A percentile compares a stretch with the other conserved stretches of the same genome.
phyloP scores from a whole-genome alignment of 148 eudicot genomes.

The Rhododendron molle region DNA sequence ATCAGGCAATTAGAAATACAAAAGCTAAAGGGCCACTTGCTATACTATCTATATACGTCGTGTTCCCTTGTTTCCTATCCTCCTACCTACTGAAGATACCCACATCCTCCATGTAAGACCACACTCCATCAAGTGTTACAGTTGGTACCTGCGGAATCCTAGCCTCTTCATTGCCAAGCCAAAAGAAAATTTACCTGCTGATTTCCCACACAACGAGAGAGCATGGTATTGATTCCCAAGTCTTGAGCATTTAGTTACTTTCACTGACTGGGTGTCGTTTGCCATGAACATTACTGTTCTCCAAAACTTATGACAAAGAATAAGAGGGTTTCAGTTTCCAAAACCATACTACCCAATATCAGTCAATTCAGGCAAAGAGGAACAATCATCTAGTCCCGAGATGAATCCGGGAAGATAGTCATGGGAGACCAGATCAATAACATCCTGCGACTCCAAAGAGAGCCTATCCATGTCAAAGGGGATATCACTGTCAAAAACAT shows the following conservation, averaged over 20 bases:
- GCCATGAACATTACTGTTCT: slow-evolving; percentile 4
- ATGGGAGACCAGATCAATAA: slow-evolving; percentile 33
- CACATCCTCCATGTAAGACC: slow-evolving; percentile 1
- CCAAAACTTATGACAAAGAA: slow-evolving; percentile 9
- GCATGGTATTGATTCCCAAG: not conserved
- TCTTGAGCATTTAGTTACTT: not conserved
- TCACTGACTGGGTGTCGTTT: not conserved
- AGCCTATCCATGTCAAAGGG: slow-evolving; percentile 23
- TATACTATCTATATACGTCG: not conserved
- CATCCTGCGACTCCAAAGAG: slow-evolving; percentile 11
- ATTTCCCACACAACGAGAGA: not conserved
- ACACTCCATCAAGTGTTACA: not conserved
- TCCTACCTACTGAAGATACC: not conserved
- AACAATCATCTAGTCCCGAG: slow-evolving; percentile 66
- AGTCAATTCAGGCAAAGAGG: slow-evolving; percentile 41
- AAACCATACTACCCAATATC: slow-evolving; percentile 44
- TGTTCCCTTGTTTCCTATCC: slow-evolving; percentile 4
- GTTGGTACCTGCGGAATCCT: not conserved
- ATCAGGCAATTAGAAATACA: not conserved
- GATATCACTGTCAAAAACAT: slow-evolving; percentile 10
- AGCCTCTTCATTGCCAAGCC: not conserved
- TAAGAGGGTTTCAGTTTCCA: not conserved
- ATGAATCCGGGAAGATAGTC: slow-evolving; percentile 38
- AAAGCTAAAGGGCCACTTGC: not conserved
- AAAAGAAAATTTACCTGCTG: not conserved